phyloP scores from a whole-genome alignment of 2,329 filamentous ascomycete species.

The Diaporthe sp. region DNA sequence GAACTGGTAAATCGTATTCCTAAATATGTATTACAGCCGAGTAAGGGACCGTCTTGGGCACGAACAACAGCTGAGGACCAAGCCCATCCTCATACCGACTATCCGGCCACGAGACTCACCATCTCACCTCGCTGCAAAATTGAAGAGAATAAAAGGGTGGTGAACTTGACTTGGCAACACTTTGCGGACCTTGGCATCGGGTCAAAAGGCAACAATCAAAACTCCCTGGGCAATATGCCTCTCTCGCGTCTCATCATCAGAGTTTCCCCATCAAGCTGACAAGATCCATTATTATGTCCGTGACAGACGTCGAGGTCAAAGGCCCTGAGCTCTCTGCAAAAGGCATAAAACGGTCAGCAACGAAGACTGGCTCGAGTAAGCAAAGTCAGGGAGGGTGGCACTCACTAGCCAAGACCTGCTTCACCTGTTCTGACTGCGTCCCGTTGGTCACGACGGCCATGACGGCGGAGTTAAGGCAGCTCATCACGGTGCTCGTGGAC shows the following conservation, averaged over 20 bases:
- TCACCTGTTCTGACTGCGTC: conserved; percentile 17
- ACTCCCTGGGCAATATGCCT: background rate
- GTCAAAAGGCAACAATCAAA: background rate
- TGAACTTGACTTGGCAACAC: background rate
- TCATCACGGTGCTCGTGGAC: background rate
- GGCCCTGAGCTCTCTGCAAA: conserved; percentile 9
- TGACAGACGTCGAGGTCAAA: conserved; percentile 6
- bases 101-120: background rate
- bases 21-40: background rate
- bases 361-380: background rate
- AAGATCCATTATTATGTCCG: conserved; percentile 15
- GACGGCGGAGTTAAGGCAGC: conserved; percentile 13
- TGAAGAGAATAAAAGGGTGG: background rate
- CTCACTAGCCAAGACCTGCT: conserved; percentile 13
- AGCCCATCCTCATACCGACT: background rate
- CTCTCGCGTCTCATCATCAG: background rate
- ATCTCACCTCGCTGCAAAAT: background rate
- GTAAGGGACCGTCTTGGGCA: background rate
- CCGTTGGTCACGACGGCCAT: conserved; percentile 12
- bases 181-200: background rate
- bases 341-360: background rate
- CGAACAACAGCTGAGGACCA: background rate
- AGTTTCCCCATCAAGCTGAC: conserved; percentile 14
- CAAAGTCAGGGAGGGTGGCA: background rate
- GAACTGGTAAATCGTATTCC: background rate